phyloP scores from a whole-genome alignment of 2,329 filamentous ascomycete genomes.

The Aspergillus japonicus region DNA sequence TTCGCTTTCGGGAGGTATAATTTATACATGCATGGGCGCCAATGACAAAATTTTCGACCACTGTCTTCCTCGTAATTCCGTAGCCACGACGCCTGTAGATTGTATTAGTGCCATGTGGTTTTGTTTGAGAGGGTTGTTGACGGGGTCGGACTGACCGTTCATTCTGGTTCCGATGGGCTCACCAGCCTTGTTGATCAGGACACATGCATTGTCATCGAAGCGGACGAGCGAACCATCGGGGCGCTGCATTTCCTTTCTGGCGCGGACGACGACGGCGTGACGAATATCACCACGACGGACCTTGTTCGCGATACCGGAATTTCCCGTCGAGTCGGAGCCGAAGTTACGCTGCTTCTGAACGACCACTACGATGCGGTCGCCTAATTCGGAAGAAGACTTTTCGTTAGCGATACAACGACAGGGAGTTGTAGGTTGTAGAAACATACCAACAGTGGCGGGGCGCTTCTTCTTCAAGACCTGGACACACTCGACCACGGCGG shows the following conservation, averaged over 20 bases:
- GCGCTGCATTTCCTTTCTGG: slow-evolving; percentile 80
- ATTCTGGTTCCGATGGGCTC: slow-evolving; percentile 92
- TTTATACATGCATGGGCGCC: slow-evolving; percentile 76
- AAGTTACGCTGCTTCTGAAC: slow-evolving; percentile 92
- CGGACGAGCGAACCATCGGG: slow-evolving; percentile 85
- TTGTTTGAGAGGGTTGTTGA: background rate
- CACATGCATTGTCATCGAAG: slow-evolving; percentile 98
- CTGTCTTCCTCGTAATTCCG: slow-evolving; percentile 84
- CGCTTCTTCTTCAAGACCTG: slow-evolving; percentile 90
- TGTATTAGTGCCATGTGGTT: slow-evolving; percentile 15
- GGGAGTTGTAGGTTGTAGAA: background rate
- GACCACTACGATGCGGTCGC: slow-evolving; percentile 94
- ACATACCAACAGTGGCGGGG: slow-evolving; percentile 76
- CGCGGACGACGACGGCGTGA: slow-evolving; percentile 92
- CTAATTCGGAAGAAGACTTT: slow-evolving; percentile 46
- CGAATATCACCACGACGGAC: slow-evolving; percentile 95
- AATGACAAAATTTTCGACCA: slow-evolving; percentile 98
- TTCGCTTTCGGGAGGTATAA: slow-evolving; percentile 35
- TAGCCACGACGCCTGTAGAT: slow-evolving; percentile 73
- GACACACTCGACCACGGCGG: slow-evolving; percentile 93
- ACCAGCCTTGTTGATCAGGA: slow-evolving; percentile 93
- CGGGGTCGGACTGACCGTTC: slow-evolving; percentile 58
- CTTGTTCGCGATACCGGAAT: slow-evolving; percentile 79
- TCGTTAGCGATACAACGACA: background rate
- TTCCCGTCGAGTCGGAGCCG: slow-evolving; percentile 68